phyloP scores from a whole-genome alignment of 176 grass and related monocot species.

The Zoysia pacifica region DNA sequence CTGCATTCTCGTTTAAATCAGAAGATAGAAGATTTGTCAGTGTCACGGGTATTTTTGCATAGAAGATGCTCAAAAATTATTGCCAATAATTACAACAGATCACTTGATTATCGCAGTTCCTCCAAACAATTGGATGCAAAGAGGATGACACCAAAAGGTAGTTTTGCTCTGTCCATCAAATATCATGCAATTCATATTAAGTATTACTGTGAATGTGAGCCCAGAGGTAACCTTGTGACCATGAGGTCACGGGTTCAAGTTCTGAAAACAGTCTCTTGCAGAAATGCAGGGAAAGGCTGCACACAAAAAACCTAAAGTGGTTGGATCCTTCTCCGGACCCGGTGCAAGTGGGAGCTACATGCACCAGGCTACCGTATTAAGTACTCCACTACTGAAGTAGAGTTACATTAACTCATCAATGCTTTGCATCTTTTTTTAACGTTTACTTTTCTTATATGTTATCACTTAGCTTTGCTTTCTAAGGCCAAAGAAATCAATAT shows the following conservation, averaged over 20 bases:
- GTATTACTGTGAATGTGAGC: too few species aligned
- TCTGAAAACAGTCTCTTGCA: too few species aligned
- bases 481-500: constrained; percentile 43
- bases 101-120: constrained; percentile 46
- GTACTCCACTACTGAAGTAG: neutral
- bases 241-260: too few species aligned
- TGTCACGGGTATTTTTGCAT: constrained; percentile 4
- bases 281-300: too few species aligned
- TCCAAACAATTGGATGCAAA: constrained; percentile 53
- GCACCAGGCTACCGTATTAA: too few species aligned
- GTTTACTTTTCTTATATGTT: neutral
- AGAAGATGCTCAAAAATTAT: constrained; percentile 24
- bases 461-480: constrained; percentile 42
- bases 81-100: constrained; percentile 41
- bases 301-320: too few species aligned
- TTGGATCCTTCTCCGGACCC: too few species aligned
- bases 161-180: neutral
- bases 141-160: constrained; percentile 49
- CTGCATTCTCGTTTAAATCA: constrained; percentile 53
- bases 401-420: neutral
- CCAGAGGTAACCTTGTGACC: too few species aligned
- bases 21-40: constrained; percentile 35
- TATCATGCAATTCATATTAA: constrained; percentile 6
- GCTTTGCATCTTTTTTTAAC: neutral
- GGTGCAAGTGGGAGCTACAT: too few species aligned